Evolutionary conservation across 164 flowering plant species (phyloP), one percentile per base, ranked within the genome.

Genomic region (Litsea cubeba): DNA sequence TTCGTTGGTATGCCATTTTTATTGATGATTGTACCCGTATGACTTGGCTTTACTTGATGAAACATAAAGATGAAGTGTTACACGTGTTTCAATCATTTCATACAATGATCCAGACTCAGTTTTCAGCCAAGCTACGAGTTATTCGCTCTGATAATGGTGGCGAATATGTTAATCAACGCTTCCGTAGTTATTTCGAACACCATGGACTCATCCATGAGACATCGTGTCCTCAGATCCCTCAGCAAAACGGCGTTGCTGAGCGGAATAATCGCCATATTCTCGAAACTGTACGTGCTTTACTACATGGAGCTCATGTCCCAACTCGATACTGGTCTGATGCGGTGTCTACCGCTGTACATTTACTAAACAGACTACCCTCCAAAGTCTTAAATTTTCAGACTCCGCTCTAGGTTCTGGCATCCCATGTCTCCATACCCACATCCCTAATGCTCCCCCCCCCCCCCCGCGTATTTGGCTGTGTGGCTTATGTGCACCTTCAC

Each of bases 81-180:
- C 30, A 28, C 30, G 30, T 28, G 30, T 3, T 28, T 28, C 30
- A 28, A 28, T 28, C 30, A 28, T 28, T 28, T 4, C 30, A 28
- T 28, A 28, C 4, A 28, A 28, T 28, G 30, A 3, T 28, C 3
- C 30, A 28, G 4, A 28, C 30, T 28, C 30, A 28, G 30, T 28
- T 28, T 28, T 28, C 30, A 0, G 30, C 30, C 3, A 28, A 28
- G 23, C 22, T 62, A 20, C 26, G 25, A 23, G 25, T 62, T 62
- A 28, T 62, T 23, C 28, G 5, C 7, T 28, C 4, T 28, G 4
- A 28, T 28, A 28, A 28, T 28, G 30, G 30, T 0, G 3, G 30
- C 0, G 30, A 62, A 62, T 23, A 62, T 62, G 65, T 62, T 62
- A 62, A 62, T 62, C 10, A 62, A 68, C 75, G 1, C 75, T 73